Percentiles rank a stretch among this genome's conserved stretches.
Conservation (phyloP, 306 rosid species). For the Prunus salicina region DNA sequence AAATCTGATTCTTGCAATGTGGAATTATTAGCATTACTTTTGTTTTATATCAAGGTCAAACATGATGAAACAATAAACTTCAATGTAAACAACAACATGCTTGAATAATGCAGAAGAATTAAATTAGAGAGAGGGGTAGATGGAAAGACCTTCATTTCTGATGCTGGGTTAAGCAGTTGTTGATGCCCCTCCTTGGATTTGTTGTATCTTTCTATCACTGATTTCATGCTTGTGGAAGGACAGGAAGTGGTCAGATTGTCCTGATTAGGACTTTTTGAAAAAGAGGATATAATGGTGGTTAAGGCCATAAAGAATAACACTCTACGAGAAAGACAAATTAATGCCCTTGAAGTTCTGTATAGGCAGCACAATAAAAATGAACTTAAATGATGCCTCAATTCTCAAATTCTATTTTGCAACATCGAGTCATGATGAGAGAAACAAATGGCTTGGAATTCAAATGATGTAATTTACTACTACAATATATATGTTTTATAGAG, state of each 20-base stretch:
- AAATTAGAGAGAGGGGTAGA: neutral
- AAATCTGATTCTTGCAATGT: neutral
- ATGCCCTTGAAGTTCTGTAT: too few relatives aligned
- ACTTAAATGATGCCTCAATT: too few relatives aligned
- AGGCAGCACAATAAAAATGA: too few relatives aligned
- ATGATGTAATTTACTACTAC: too few relatives aligned
- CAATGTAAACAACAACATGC: neutral
- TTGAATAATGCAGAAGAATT: neutral
- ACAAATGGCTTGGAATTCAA: too few relatives aligned
- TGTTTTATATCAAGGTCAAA: too few relatives aligned
- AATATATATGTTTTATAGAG: too few relatives aligned
- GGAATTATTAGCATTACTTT: neutral
- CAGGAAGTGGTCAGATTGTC: neutral
- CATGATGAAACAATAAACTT: neutral
- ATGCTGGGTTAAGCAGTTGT: constrained; percentile 47
- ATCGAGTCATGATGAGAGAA: too few relatives aligned
- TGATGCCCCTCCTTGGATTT: constrained; percentile 53
- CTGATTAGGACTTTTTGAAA: neutral
- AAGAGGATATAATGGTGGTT: neutral
- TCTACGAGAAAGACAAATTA: neutral
- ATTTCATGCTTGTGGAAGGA: constrained; percentile 55
- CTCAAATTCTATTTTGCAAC: too few relatives aligned
- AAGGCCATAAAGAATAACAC: too few relatives aligned
- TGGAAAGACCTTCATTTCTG: constrained; percentile 62
- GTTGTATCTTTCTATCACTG: constrained; percentile 54